Conservation (phyloP, 345 rosid genomes). For the Limnanthes douglasii region DNA sequence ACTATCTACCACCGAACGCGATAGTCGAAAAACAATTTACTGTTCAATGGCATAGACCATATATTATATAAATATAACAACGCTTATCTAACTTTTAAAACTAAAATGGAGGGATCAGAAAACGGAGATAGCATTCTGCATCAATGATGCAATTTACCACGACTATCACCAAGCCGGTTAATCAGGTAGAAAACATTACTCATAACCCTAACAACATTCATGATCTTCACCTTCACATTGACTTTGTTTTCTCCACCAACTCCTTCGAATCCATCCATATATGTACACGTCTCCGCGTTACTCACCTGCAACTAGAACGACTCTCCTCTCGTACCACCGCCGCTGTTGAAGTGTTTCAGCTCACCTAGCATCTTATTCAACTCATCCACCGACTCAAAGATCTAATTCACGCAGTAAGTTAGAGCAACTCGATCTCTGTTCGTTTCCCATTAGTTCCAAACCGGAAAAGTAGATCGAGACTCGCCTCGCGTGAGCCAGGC, state of each 20-base stretch:
- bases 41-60: too few species aligned
- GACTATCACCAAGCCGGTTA: conserved; percentile 31
- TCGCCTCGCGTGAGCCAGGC: conserved; percentile 29
- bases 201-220: conserved; percentile 48
- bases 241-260: conserved; percentile 22
- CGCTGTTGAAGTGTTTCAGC: conserved; percentile 30
- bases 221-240: conserved; percentile 34
- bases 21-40: too few species aligned
- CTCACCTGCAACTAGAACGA: conserved; percentile 50
- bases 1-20: too few species aligned
- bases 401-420: conserved; percentile 61
- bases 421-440: conserved; percentile 37
- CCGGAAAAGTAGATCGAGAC: conserved; percentile 20
- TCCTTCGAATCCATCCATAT: conserved; percentile 64
- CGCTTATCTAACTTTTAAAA: too few species aligned
- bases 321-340: conserved; percentile 15
- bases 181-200: conserved; percentile 83
- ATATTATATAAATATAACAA: too few species aligned
- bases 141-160: conserved; percentile 16
- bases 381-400: conserved; percentile 55
- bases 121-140: too few species aligned
- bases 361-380: conserved; percentile 35
- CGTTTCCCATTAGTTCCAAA: conserved; percentile 7
- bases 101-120: too few species aligned
- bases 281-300: conserved; percentile 80